Evolutionary conservation across 2,329 filamentous ascomycete species (phyloP), one percentile per base, ranked within the genome.

Genomic region (Phialophora verrucosa): DNA sequence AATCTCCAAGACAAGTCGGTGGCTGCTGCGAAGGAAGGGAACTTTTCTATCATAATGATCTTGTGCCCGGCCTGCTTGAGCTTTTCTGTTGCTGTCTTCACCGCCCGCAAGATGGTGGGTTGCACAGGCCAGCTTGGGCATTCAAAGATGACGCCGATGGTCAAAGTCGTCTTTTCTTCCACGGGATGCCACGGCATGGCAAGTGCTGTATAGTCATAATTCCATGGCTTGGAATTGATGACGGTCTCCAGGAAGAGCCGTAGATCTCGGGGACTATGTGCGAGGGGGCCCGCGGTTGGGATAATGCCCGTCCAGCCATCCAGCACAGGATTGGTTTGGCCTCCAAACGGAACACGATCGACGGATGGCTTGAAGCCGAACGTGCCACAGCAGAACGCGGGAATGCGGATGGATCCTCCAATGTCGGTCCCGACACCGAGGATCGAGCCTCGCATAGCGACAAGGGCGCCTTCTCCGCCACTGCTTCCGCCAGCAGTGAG

Each of bases 351-450:
- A 1, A 87, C 76, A 1, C 86, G 77, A 23, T 78, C 77, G 1
- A 73, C 72, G 32, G 78, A 81, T 1, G 83, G 83, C 64, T 84
- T 84, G 72, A 85, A 79, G 0, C 83, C 82, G 67, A 83, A 85
- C 2, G 84, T 70, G 0, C 83, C 83, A 63, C 81, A 80, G 59
- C 82, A 84, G 76, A 84, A 81, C 0, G 83, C 82, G 0, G 81
- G 81, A 10, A 82, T 74, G 4, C 81, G 76, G 54, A 82, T 79
- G 29, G 78, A 80, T 17, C 80, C 81, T 10, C 78, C 80, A 59
- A 90, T 82, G 75, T 90, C 88, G 0, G 88, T 90, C 0, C 86
- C 87, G 10, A 89, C 80, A 0, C 88, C 88, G 1, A 90, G 71
- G 53, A 86, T 79, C 27, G 80, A 84, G 0, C 87, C 88, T 35